These are phyloP conservation scores for Teratosphaeria destructans DNA, from an alignment of 2,329 filamentous ascomycete genomes.

Conservation along the genomic window DNA sequence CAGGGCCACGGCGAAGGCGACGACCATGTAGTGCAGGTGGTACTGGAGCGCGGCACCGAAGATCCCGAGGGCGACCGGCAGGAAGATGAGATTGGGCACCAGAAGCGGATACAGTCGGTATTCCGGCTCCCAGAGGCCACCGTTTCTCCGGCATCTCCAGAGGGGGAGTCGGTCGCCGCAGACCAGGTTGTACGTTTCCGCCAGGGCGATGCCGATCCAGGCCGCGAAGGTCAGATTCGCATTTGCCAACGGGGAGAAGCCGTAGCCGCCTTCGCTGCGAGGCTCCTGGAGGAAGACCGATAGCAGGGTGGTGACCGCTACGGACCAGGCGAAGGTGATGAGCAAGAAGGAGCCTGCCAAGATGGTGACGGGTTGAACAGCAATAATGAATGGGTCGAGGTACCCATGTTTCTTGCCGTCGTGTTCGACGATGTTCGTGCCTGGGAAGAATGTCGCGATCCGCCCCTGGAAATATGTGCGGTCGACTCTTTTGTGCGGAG, in stretches of 20 bases:
- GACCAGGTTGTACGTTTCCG: slow-evolving; percentile 27
- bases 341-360: slow-evolving; percentile 30
- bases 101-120: slow-evolving; percentile 26
- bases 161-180: slow-evolving; percentile 33
- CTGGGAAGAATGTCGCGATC: slow-evolving; percentile 23
- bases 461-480: slow-evolving; percentile 7
- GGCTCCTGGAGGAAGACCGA: slow-evolving; percentile 30
- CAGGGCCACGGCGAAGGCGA: slow-evolving; percentile 32
- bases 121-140: slow-evolving; percentile 30
- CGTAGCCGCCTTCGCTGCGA: slow-evolving; percentile 30
- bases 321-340: slow-evolving; percentile 22
- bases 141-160: slow-evolving; percentile 20
- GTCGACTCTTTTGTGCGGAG: background rate
- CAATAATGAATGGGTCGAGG: slow-evolving; percentile 21
- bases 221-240: slow-evolving; percentile 31
- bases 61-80: slow-evolving; percentile 28
- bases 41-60: slow-evolving; percentile 33
- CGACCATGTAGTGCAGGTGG: slow-evolving; percentile 30
- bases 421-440: slow-evolving; percentile 9
- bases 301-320: slow-evolving; percentile 12
- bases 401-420: slow-evolving; percentile 7
- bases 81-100: slow-evolving; percentile 7
- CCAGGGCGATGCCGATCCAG: slow-evolving; percentile 32
- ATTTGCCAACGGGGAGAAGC: slow-evolving; percentile 31
- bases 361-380: slow-evolving; percentile 20